Evolutionary conservation across 2,329 filamentous ascomycete genomes (phyloP).

Genomic region (Ophiocordyceps camponoti-floridani): DNA sequence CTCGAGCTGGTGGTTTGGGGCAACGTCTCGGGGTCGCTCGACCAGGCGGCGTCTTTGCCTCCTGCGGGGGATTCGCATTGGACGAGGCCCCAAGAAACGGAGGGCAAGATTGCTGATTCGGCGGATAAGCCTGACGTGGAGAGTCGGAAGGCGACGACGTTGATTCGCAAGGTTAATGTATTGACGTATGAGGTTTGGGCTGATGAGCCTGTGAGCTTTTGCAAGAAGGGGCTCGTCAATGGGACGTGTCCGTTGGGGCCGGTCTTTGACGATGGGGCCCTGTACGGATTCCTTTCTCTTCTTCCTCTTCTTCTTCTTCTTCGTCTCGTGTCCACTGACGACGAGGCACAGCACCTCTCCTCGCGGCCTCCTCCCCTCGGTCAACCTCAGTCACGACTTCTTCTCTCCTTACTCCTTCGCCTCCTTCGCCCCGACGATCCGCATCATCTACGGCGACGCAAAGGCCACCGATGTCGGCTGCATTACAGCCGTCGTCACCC

Average conservation of each 20-base stretch:
- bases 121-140: constrained; percentile 21
- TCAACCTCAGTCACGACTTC: constrained; percentile 59
- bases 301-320: background rate
- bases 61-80: constrained; percentile 39
- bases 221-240: constrained; percentile 38
- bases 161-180: constrained; percentile 54
- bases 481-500: constrained; percentile 66
- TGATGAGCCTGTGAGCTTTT: constrained; percentile 42
- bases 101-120: constrained; percentile 61
- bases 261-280: background rate
- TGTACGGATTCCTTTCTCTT: constrained; percentile 31
- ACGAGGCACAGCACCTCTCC: constrained; percentile 8
- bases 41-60: constrained; percentile 35
- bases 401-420: constrained; percentile 72
- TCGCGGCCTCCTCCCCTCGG: constrained; percentile 47
- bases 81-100: constrained; percentile 36
- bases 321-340: background rate
- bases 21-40: constrained; percentile 65
- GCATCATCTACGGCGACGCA: constrained; percentile 57
- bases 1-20: constrained; percentile 73
- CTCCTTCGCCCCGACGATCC: constrained; percentile 57
- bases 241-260: constrained; percentile 59
- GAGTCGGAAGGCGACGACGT: constrained; percentile 49
- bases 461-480: constrained; percentile 53
- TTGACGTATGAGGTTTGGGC: constrained; percentile 58